Evolutionary conservation across 2,329 filamentous ascomycete genomes (phyloP), one percentile per base, ranked within the genome.

Genomic region (Dactylellina cionopaga): DNA sequence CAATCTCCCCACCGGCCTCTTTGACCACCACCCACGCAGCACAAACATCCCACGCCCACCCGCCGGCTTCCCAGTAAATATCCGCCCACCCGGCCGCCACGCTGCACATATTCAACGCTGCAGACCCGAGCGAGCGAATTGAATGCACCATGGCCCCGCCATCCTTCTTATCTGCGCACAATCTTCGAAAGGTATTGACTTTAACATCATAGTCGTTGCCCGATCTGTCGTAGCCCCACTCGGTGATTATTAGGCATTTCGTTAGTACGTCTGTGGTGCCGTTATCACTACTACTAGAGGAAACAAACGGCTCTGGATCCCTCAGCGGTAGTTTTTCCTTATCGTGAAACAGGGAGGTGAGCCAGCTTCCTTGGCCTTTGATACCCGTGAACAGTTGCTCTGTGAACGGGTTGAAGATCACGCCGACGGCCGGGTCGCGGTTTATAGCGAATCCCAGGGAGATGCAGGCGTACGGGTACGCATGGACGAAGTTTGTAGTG

Each of bases 31-130:
- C 83, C 87, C 86, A 88, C 0, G 84, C 87, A 3, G 87, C 87
- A 76, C 85, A 88, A 7, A 89, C 86, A 81, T 89, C 87, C 87
- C 87, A 89, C 5, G 85, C 85, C 86, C 86, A 89, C 76, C 85
- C 88, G 0, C 87, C 87, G 1, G 84, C 86, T 76, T 89, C 87
- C 87, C 87, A 89, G 72, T 88, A 88, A n/a, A 86, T 76, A 79
- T 89, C 87, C 54, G 88, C 66, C 19, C 81, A 80, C 0, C 87
- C 87, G 33, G 82, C 81, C 2, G 87, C 87, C 24, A 89, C 86
- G 5, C 80, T 82, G 76, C 87, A 89, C 11, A 88, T 78, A 77
- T 88, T 88, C 75, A 89, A 77, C 10, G 86, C 87, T n/a, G 86
- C 87, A 5, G 81, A 84, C 0, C 87, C 87, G 65, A 87, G 79